Evolutionary conservation across 1,284 basidiomycete genomes (phyloP).

Genomic region (Microbotryomycetes sp.): DNA sequence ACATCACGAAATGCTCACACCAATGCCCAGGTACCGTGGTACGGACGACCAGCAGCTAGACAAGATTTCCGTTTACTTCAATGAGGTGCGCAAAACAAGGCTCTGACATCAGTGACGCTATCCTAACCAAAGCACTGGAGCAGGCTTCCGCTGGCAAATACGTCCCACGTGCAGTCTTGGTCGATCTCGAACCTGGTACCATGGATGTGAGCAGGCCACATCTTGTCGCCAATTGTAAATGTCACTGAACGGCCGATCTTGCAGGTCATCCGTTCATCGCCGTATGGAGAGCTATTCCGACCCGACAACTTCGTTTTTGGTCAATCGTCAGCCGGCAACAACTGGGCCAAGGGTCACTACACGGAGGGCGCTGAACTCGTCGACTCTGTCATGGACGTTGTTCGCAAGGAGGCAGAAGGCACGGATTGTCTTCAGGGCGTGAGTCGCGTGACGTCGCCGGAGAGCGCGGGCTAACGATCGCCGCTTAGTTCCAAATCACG

Average conservation of each 20-base stretch:
- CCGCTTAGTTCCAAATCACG: constrained; percentile 63
- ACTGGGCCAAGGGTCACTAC: constrained; percentile 53
- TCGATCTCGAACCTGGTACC: constrained; percentile 93
- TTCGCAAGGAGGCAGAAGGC: constrained; percentile 51
- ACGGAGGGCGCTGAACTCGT: constrained; percentile 50
- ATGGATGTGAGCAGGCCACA: constrained; percentile 55
- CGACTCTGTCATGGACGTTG: constrained; percentile 52
- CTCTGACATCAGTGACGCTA: not conserved
- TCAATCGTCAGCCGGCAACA: constrained; percentile 53
- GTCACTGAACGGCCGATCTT: not conserved
- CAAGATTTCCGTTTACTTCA: not conserved
- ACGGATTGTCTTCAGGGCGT: constrained; percentile 47
- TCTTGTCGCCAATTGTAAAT: not conserved
- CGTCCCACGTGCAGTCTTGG: constrained; percentile 88
- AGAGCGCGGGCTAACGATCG: constrained; percentile 21
- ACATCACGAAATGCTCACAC: constrained; percentile 52
- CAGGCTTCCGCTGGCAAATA: constrained; percentile 55
- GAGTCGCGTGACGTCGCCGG: constrained; percentile 22
- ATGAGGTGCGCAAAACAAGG: not conserved
- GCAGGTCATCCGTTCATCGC: constrained; percentile 57
- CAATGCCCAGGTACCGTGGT: not conserved
- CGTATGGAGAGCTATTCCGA: constrained; percentile 49
- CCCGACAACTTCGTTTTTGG: constrained; percentile 53
- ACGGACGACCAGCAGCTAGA: not conserved
- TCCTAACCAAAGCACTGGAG: not conserved